Evolutionary conservation across 129 eudicot genomes (phyloP).

Genomic region (Rutidosis leptorrhynchoides): DNA sequence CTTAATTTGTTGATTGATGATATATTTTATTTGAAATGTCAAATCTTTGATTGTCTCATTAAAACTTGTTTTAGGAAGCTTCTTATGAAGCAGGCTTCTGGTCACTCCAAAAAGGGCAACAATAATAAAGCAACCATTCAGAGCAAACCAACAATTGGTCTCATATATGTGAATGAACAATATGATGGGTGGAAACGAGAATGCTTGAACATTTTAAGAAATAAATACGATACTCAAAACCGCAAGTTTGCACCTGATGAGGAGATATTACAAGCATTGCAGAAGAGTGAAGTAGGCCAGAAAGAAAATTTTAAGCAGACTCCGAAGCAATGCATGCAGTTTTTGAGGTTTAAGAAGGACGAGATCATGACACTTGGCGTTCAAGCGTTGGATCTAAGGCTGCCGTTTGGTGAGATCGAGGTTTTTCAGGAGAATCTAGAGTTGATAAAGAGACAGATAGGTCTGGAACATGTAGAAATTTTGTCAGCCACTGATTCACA

Average conservation of each 20-base stretch:
- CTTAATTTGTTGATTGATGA: not conserved
- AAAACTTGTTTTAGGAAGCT: conserved; percentile 58
- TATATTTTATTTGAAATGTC: not conserved
- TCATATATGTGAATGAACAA: conserved; percentile 61
- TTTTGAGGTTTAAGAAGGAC: conserved; percentile 82
- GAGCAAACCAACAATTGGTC: conserved; percentile 47
- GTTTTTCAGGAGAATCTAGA: conserved; percentile 63
- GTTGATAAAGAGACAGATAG: conserved; percentile 62
- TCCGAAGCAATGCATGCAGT: conserved; percentile 77
- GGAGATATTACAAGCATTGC: conserved; percentile 38
- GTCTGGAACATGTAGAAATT: conserved; percentile 54
- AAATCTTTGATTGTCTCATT: too few relatives aligned
- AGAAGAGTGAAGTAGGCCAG: conserved; percentile 44
- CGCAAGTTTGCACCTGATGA: conserved; percentile 54
- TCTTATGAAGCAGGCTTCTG: conserved; percentile 62
- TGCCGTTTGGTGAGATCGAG: conserved; percentile 77
- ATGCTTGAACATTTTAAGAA: conserved; percentile 50
- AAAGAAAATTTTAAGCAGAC: conserved; percentile 62
- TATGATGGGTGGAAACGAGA: conserved; percentile 78
- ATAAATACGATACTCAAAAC: conserved; percentile 37
- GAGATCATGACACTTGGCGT: conserved; percentile 72
- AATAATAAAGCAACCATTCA: conserved; percentile 28
- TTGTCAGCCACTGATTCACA: conserved; percentile 52
- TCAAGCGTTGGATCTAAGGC: conserved; percentile 68
- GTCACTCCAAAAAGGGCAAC: conserved; percentile 72